A percentile compares a stretch with the other conserved stretches of the same genome.
Conservation (phyloP, 352 stramenopile species). For the Phytopythium cucurbitacearum region DNA sequence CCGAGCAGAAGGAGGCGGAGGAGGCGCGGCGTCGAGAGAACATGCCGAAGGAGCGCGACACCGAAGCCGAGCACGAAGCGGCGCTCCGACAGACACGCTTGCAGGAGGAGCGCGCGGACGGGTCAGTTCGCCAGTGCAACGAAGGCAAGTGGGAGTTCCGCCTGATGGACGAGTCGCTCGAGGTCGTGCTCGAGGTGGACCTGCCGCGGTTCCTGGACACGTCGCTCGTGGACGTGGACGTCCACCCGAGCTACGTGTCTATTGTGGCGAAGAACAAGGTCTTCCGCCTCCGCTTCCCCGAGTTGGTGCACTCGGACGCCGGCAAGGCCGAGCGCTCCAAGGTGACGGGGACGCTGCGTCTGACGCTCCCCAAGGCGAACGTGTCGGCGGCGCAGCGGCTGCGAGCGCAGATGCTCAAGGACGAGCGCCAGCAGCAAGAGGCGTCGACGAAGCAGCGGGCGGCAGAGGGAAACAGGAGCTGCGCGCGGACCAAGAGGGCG, state of each 20-base stretch:
- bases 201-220: conserved; percentile 88
- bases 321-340: conserved; percentile 56
- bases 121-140: conserved; percentile 85
- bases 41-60: conserved; percentile 80
- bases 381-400: conserved; percentile 30
- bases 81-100: conserved; percentile 30
- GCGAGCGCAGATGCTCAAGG: conserved; percentile 28
- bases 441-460: conserved; percentile 7
- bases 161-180: conserved; percentile 47
- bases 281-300: conserved; percentile 51
- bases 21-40: conserved; percentile 77
- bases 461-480: neutral
- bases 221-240: conserved; percentile 92
- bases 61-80: conserved; percentile 80
- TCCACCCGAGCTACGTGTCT: conserved; percentile 91
- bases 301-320: conserved; percentile 48
- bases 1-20: conserved; percentile 92
- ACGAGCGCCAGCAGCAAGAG: conserved; percentile 21
- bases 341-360: conserved; percentile 37
- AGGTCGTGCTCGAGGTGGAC: conserved; percentile 76
- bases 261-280: conserved; percentile 93
- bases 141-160: conserved; percentile 89
- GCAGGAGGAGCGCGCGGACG: conserved; percentile 27
- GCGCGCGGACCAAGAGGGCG: conserved; percentile 1
- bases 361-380: conserved; percentile 54